Evolutionary conservation across 2,329 filamentous ascomycete species (phyloP).

Genomic region (Diaporthe velutina): DNA sequence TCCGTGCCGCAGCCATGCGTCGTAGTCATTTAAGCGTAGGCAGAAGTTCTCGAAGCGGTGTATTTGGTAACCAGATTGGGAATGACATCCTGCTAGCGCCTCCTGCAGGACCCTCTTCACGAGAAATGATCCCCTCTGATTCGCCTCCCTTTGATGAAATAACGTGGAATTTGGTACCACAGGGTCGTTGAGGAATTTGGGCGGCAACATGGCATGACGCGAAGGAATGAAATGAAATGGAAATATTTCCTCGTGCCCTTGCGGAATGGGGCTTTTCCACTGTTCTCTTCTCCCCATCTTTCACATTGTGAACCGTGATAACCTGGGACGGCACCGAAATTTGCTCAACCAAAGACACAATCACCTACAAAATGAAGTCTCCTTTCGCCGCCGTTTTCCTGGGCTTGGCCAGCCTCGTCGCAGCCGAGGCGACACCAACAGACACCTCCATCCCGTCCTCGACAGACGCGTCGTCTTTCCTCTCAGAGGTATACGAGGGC

Average conservation of each 20-base stretch:
- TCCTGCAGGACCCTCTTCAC: constrained; percentile 2
- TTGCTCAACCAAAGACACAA: neutral
- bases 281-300: neutral
- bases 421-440: constrained; percentile 9
- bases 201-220: constrained; percentile 12
- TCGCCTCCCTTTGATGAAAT: constrained; percentile 21
- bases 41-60: constrained; percentile 16
- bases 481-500: constrained; percentile 9
- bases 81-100: constrained; percentile 10
- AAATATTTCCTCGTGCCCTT: neutral
- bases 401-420: constrained; percentile 32
- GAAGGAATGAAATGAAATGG: constrained; percentile 23
- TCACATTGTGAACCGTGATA: neutral
- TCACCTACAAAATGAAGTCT: constrained; percentile 3
- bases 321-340: neutral
- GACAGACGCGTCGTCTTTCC: constrained; percentile 30
- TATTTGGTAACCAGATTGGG: neutral
- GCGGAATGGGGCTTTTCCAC: neutral
- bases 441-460: constrained; percentile 32
- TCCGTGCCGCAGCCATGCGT: constrained; percentile 20
- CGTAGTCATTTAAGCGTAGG: constrained; percentile 16
- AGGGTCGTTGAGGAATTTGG: constrained; percentile 4
- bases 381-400: constrained; percentile 2
- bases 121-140: constrained; percentile 1
- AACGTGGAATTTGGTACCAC: constrained; percentile 4